These are phyloP conservation scores for Aspergillus neotritici DNA, from an alignment of 2,329 filamentous ascomycete species.

Conservation along the genomic window DNA sequence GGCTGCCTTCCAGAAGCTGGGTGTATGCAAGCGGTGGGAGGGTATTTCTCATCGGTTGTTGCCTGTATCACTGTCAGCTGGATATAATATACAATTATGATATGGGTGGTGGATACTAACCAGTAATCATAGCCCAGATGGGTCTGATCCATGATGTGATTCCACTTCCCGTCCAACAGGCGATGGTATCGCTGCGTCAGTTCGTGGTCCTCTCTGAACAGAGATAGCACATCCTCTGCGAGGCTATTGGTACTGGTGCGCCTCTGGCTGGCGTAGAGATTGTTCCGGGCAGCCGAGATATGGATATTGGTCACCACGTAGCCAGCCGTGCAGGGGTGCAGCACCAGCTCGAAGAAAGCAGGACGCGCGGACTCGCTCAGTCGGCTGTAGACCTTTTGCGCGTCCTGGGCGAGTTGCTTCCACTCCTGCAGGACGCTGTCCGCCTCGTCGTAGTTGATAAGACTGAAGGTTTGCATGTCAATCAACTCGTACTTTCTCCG, in stretches of 20 bases:
- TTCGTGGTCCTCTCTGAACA: conserved; percentile 54
- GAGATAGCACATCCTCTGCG: conserved; percentile 48
- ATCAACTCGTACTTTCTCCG: conserved; percentile 60
- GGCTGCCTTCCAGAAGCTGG: conserved; percentile 51
- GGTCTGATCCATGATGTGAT: conserved; percentile 54
- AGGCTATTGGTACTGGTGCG: conserved; percentile 53
- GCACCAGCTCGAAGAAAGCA: conserved; percentile 59
- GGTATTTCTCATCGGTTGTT: conserved; percentile 67
- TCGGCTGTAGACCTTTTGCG: conserved; percentile 52
- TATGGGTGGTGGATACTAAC: conserved; percentile 15
- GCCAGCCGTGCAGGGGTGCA: conserved; percentile 56
- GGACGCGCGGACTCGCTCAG: conserved; percentile 48
- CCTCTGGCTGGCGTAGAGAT: conserved; percentile 51
- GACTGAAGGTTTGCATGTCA: conserved; percentile 53
- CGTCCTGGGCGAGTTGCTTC: conserved; percentile 48
- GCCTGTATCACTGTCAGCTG: conserved; percentile 38
- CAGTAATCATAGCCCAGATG: conserved; percentile 47
- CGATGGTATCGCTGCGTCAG: conserved; percentile 54
- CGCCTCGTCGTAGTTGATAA: conserved; percentile 61
- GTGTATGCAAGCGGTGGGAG: conserved; percentile 58
- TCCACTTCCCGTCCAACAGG: conserved; percentile 58
- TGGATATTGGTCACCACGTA: conserved; percentile 53
- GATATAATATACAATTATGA: conserved; percentile 34
- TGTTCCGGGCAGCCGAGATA: conserved; percentile 49
- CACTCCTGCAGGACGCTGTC: conserved; percentile 54